Evolutionary conservation across 192 early-diverging fungal species (phyloP).

Genomic region (Gonapodya prolifera): DNA sequence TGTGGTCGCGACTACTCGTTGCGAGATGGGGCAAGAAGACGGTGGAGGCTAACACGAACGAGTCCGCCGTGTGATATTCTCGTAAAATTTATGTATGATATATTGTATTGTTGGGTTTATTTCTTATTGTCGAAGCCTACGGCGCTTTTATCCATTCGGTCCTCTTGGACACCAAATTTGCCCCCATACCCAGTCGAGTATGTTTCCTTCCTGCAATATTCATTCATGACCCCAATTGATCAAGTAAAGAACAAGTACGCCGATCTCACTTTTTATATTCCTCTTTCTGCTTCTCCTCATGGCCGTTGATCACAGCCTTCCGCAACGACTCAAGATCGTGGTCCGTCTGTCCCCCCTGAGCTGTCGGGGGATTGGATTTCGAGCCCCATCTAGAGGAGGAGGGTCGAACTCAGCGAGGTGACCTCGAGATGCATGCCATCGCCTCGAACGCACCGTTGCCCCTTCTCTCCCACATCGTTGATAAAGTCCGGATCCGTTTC

Average conservation of each 20-base stretch:
- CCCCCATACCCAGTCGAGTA: background rate
- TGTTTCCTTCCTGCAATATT: background rate
- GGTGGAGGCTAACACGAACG: too few relatives aligned
- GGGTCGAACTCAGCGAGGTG: background rate
- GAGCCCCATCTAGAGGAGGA: background rate
- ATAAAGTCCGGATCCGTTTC: conserved; percentile 3
- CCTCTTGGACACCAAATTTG: conserved; percentile 3
- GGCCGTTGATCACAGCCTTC: background rate
- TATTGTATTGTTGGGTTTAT: background rate
- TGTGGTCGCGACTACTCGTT: background rate
- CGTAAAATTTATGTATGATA: background rate
- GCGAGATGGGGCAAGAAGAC: background rate
- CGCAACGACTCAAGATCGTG: background rate
- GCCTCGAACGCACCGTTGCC: background rate
- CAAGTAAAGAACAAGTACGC: background rate
- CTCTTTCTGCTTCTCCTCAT: background rate
- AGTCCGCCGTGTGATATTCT: background rate
- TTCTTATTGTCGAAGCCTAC: background rate
- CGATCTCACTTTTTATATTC: background rate
- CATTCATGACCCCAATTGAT: background rate
- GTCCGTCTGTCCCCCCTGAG: background rate
- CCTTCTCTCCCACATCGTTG: conserved; percentile 1
- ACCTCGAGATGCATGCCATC: background rate
- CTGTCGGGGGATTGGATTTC: background rate
- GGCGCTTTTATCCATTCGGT: conserved; percentile 4